A percentile compares a stretch with the other conserved stretches of the same genome.
Evolutionary conservation across 345 rosid species (phyloP).

Genomic region (Citrus sp.): DNA sequence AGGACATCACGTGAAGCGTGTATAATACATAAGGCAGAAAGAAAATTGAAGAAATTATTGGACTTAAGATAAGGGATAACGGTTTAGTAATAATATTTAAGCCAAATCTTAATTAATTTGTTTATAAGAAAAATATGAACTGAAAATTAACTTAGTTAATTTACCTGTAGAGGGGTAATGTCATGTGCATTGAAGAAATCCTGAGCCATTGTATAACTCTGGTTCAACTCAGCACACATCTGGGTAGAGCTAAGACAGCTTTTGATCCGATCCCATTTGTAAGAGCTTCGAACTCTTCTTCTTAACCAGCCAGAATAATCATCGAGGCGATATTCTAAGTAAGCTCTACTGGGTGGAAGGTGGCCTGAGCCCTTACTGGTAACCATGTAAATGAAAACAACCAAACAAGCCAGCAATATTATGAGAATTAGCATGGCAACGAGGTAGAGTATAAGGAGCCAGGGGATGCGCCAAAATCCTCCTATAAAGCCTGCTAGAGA

Average conservation of each 20-base stretch:
- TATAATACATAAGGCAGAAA: too few species aligned
- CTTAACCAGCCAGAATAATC: conserved; percentile 82
- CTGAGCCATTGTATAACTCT: conserved; percentile 70
- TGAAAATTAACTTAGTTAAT: too few species aligned
- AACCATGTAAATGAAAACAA: conserved; percentile 76
- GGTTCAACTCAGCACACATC: conserved; percentile 73
- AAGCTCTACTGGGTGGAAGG: conserved; percentile 65
- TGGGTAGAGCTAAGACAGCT: conserved; percentile 61
- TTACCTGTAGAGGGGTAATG: conserved; percentile 77
- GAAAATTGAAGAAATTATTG: too few species aligned
- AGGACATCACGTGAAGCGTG: too few species aligned
- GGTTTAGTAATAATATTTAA: background rate
- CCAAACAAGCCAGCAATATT: conserved; percentile 51
- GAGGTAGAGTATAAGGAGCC: conserved; percentile 72
- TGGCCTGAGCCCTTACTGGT: conserved; percentile 79
- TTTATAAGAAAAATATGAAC: background rate
- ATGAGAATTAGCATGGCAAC: conserved; percentile 76
- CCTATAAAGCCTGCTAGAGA: conserved; percentile 81
- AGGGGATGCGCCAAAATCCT: conserved; percentile 82
- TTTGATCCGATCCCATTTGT: conserved; percentile 80
- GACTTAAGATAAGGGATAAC: background rate
- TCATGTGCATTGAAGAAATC: conserved; percentile 81
- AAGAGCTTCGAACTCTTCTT: conserved; percentile 60
- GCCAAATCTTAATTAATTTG: too few species aligned
- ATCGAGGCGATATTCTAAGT: conserved; percentile 73